These are phyloP conservation scores for Cyathus striatus DNA, from an alignment of 768 basidiomycete species.

Conservation along the genomic window DNA sequence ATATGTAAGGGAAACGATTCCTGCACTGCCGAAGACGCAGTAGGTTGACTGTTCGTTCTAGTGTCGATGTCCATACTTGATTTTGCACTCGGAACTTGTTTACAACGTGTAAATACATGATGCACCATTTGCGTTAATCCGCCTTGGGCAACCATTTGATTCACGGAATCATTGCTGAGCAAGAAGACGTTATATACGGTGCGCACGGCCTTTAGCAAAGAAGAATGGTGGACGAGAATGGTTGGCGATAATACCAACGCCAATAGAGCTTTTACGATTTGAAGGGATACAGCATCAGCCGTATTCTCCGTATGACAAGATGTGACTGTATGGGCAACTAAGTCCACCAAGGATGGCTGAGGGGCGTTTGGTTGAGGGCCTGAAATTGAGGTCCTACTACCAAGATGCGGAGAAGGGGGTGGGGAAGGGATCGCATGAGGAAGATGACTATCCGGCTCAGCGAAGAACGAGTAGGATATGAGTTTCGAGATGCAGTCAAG, in stretches of 20 bases:
- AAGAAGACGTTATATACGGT: constrained; percentile 99
- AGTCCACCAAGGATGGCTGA: constrained; percentile 79
- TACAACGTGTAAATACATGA: constrained; percentile 87
- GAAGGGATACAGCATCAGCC: constrained; percentile 87
- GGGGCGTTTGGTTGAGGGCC: constrained; percentile 46
- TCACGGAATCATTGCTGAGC: constrained; percentile 82
- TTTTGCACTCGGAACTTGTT: too few species aligned
- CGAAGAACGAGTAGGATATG: constrained; percentile 96
- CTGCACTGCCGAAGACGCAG: too few species aligned
- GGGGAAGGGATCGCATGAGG: constrained; percentile 57
- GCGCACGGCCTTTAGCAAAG: constrained; percentile 90
- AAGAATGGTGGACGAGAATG: constrained; percentile 90
- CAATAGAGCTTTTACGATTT: constrained; percentile 94
- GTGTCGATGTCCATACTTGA: too few species aligned
- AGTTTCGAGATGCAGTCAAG: constrained; percentile 97
- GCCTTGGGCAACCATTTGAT: constrained; percentile 98
- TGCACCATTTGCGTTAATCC: constrained; percentile 98
- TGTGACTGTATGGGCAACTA: constrained; percentile 93
- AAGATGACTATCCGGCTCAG: constrained; percentile 47
- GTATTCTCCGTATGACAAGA: constrained; percentile 85
- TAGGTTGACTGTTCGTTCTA: too few species aligned
- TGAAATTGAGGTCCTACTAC: constrained; percentile 32
- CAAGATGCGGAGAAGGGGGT: constrained; percentile 64
- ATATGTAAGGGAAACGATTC: neutral
- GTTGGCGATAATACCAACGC: constrained; percentile 84